These are phyloP conservation scores for Leishmania major DNA, from an alignment of 208 protist species.

Conservation along the genomic window DNA sequence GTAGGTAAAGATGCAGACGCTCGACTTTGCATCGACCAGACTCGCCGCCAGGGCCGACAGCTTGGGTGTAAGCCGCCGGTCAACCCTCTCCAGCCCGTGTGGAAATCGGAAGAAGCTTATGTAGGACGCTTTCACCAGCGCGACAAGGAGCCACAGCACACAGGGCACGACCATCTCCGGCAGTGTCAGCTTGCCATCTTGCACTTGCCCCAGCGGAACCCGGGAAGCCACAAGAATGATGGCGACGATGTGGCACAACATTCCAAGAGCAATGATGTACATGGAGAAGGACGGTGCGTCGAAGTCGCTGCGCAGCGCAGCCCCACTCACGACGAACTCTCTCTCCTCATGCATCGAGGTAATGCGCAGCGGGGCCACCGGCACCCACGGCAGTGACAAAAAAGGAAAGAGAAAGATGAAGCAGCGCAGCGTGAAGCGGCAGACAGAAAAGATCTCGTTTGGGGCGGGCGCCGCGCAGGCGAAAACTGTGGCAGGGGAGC, in stretches of 20 bases:
- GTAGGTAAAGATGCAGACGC: conserved; percentile 78
- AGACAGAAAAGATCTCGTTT: conserved; percentile 57
- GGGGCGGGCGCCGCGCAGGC: conserved; percentile 48
- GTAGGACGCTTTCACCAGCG: conserved; percentile 55
- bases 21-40: conserved; percentile 62
- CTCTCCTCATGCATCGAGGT: conserved; percentile 70
- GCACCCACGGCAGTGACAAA: conserved; percentile 56
- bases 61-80: conserved; percentile 65
- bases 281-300: conserved; percentile 56
- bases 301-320: conserved; percentile 64
- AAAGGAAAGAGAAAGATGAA: conserved; percentile 82
- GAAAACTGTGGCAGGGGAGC: conserved; percentile 49
- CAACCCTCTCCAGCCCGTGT: conserved; percentile 73
- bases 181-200: conserved; percentile 51
- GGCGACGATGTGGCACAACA: conserved; percentile 50
- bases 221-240: conserved; percentile 60
- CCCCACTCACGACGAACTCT: conserved; percentile 84
- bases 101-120: conserved; percentile 59
- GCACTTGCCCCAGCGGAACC: conserved; percentile 41
- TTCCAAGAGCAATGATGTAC: conserved; percentile 43
- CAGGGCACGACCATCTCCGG: conserved; percentile 71
- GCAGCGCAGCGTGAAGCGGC: conserved; percentile 34
- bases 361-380: conserved; percentile 58
- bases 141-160: conserved; percentile 62
- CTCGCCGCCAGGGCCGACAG: conserved; percentile 73